These are phyloP conservation scores for Sarocladium brachiariae DNA, from an alignment of 2,329 filamentous ascomycete species.

Conservation along the genomic window DNA sequence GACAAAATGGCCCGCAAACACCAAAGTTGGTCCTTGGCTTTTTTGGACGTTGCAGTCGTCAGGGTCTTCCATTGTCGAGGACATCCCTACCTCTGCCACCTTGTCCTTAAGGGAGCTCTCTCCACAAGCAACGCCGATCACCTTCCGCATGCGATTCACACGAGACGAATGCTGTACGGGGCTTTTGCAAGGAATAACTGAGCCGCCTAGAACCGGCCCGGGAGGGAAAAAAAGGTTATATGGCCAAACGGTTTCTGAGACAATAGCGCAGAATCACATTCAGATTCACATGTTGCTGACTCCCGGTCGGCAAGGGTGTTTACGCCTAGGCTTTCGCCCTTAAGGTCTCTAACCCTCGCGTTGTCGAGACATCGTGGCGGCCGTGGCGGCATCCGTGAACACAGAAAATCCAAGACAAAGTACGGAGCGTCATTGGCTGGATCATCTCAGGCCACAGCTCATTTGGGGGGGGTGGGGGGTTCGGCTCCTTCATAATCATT, in stretches of 20 bases:
- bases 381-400: too few relatives aligned
- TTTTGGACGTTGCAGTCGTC: neutral
- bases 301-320: neutral
- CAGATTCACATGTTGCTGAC: conserved; percentile 2
- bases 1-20: neutral
- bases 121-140: neutral
- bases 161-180: neutral
- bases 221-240: neutral
- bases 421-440: too few relatives aligned
- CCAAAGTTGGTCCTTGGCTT: neutral
- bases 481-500: too few relatives aligned
- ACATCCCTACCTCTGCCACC: too few relatives aligned
- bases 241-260: neutral
- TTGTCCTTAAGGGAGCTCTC: too few relatives aligned
- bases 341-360: too few relatives aligned
- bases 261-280: neutral
- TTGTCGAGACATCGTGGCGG: too few relatives aligned
- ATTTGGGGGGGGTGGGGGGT: too few relatives aligned
- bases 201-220: neutral
- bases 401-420: too few relatives aligned
- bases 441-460: too few relatives aligned
- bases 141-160: neutral
- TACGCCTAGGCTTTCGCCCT: neutral
- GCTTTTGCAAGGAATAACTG: neutral
- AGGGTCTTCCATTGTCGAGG: too few relatives aligned